Evolutionary conservation across 345 rosid species (phyloP), one percentile per base, ranked within the genome.

Genomic region (Brassica incana): DNA sequence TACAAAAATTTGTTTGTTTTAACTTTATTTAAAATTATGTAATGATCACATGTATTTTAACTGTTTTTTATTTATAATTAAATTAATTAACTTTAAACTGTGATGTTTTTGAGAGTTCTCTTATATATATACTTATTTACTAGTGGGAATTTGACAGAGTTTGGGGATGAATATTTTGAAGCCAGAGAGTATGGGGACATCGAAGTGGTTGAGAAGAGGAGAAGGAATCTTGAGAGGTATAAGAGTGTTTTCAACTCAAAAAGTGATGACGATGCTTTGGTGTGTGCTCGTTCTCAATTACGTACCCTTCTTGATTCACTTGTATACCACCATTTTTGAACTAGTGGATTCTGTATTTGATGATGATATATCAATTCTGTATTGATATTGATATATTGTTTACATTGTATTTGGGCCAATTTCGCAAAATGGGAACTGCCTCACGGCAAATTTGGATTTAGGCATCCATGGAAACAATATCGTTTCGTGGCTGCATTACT

Each of bases 401-500:
- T 20, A 0, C 11, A 6, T 7, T 70, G 23, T 20, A 18, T 33
- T 67, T 72, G 92, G 98, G 90, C 85, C 52, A 88, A 85, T 82
- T 91, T 92, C 63, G 98, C 98, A 2, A 90, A 83, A 87, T 95
- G 99, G 99, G 99, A 95, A 84, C 99, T 96, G 7, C 88, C 92
- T 87, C 98, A 95, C 58, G 93, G 98, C 0, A 84, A 84, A 60
- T 95, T 91, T 75, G 90, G 98, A 29, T 82, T 88, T 20, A 85
- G 84, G 70, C 87, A 92, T 64, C 97, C 98, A 9, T 95, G 97
- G 99, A 66, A 77, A 25, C 89, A 87, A 65, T 95, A 91, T 76
- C 81, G 86, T n/a, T 32, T 78, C 60, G 84, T 90, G 27, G 94
- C 88, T 72, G 94, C 88, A 43, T 73, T 80, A 74, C 91, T 95